phyloP scores from a whole-genome alignment of 805 yeast species.

The Kodamaea restingae region DNA sequence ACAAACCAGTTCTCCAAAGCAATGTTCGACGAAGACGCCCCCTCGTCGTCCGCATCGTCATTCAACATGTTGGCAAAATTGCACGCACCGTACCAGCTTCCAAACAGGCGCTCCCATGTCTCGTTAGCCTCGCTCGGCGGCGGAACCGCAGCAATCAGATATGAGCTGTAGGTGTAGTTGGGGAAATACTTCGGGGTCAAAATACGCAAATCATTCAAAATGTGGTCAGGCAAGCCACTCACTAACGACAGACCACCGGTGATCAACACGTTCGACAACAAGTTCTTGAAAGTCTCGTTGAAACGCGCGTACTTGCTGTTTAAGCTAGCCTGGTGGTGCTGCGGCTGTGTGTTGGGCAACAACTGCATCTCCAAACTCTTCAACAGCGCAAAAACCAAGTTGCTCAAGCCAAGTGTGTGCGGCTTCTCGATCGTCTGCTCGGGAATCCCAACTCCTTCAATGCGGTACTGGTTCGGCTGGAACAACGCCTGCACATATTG shows the following conservation, averaged over 20 bases:
- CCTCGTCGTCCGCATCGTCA: slow-evolving; percentile 23
- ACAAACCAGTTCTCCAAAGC: slow-evolving; percentile 51
- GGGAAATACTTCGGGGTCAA: slow-evolving; percentile 45
- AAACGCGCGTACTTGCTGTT: slow-evolving; percentile 28
- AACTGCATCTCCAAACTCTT: slow-evolving; percentile 34
- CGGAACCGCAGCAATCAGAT: slow-evolving; percentile 29
- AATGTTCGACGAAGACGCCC: slow-evolving; percentile 25
- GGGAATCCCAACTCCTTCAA: slow-evolving; percentile 32
- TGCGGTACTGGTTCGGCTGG: slow-evolving; percentile 52
- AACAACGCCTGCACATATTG: slow-evolving; percentile 62
- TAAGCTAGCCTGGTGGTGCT: slow-evolving; percentile 8
- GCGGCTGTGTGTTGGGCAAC: slow-evolving; percentile 25
- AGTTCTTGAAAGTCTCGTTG: slow-evolving; percentile 36
- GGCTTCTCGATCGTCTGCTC: slow-evolving; percentile 43
- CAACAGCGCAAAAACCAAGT: slow-evolving; percentile 32
- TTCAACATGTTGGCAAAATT: slow-evolving; percentile 61
- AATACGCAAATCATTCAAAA: slow-evolving; percentile 51
- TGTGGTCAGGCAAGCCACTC: slow-evolving; percentile 52
- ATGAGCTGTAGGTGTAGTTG: slow-evolving; percentile 32
- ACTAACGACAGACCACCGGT: slow-evolving; percentile 59
- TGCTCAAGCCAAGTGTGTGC: slow-evolving; percentile 46
- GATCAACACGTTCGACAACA: slow-evolving; percentile 45
- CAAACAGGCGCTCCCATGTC: slow-evolving; percentile 51
- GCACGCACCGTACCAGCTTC: slow-evolving; percentile 72
- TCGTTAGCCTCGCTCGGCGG: slow-evolving; percentile 30